A percentile compares a stretch with the other conserved stretches of the same genome.
Evolutionary conservation across 306 rosid species (phyloP).

Genomic region (Cucumis melo): DNA sequence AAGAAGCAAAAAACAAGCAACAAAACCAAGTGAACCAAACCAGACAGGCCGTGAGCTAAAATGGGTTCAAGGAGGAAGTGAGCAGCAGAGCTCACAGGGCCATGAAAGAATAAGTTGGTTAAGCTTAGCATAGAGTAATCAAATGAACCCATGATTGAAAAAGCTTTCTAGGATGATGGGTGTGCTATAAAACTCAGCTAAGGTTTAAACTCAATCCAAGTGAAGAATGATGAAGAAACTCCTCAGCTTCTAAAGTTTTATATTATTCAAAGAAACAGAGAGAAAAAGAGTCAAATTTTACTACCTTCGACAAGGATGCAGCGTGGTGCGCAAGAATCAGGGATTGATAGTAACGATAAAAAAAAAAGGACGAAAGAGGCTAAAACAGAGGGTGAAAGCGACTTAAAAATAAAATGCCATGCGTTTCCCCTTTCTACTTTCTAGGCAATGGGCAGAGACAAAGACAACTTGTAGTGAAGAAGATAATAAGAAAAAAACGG

Average conservation of each 20-base stretch:
- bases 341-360: neutral
- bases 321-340: slow-evolving; percentile 3
- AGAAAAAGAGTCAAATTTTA: neutral
- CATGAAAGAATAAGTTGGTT: slow-evolving; percentile 10
- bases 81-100: slow-evolving; percentile 9
- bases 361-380: neutral
- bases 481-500: neutral
- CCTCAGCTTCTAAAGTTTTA: neutral
- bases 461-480: neutral
- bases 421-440: neutral
- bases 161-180: neutral
- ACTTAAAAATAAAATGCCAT: neutral
- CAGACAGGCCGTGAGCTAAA: slow-evolving; percentile 34
- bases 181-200: neutral
- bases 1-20: slow-evolving; percentile 21
- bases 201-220: neutral
- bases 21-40: slow-evolving; percentile 28
- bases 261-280: neutral
- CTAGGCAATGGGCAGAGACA: neutral
- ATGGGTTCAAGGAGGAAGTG: slow-evolving; percentile 27
- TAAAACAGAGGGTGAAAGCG: neutral
- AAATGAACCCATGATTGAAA: slow-evolving; percentile 14
- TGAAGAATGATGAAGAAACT: neutral
- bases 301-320: neutral
- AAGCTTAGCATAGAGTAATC: slow-evolving; percentile 8